Evolutionary conservation across 805 yeast genomes (phyloP).

Genomic region (Komagataella pastoris): DNA sequence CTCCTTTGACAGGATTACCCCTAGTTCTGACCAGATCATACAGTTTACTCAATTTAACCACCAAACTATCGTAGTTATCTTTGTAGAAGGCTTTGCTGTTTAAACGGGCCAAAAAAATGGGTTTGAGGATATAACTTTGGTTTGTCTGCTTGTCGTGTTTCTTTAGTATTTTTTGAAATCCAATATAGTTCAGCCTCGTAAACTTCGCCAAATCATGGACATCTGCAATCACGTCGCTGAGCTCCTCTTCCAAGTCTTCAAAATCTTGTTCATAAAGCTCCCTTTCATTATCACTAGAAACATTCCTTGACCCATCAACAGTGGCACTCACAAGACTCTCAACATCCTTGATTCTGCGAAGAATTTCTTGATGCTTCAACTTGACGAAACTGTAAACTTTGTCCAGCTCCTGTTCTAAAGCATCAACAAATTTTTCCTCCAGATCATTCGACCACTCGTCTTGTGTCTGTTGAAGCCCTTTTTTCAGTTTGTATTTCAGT

Average conservation of each 20-base stretch:
- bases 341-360: slow-evolving; percentile 72
- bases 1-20: slow-evolving; percentile 92
- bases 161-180: slow-evolving; percentile 91
- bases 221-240: slow-evolving; percentile 86
- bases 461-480: slow-evolving; percentile 40
- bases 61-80: slow-evolving; percentile 81
- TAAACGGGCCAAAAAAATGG: slow-evolving; percentile 86
- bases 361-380: slow-evolving; percentile 76
- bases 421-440: slow-evolving; percentile 71
- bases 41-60: slow-evolving; percentile 77
- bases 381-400: slow-evolving; percentile 87
- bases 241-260: slow-evolving; percentile 61
- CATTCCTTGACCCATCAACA: slow-evolving; percentile 29
- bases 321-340: slow-evolving; percentile 57
- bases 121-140: slow-evolving; percentile 57
- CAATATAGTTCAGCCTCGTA: slow-evolving; percentile 87
- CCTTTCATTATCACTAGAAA: slow-evolving; percentile 18
- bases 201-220: slow-evolving; percentile 95
- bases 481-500: slow-evolving; percentile 68
- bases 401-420: slow-evolving; percentile 74
- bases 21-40: slow-evolving; percentile 92
- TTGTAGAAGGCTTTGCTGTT: slow-evolving; percentile 93
- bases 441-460: slow-evolving; percentile 58
- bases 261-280: slow-evolving; percentile 46
- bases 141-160: slow-evolving; percentile 88